Percentiles rank a stretch among this genome's conserved stretches.
Evolutionary conservation across 106 monocot species (phyloP).

Genomic region (Dendrobium catenatum): DNA sequence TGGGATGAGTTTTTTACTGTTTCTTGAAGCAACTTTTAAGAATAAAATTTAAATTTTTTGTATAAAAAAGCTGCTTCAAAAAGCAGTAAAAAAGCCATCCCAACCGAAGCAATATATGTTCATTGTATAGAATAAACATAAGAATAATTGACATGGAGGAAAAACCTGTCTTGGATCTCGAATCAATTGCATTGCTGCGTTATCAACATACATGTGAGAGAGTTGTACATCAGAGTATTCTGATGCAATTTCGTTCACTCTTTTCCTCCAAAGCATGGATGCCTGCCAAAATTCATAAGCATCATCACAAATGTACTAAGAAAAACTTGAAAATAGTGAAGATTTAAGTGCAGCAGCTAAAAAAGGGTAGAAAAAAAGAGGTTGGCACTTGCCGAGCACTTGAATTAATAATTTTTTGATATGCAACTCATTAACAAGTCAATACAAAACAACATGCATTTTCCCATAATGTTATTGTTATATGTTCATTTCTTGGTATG

Average conservation of each 20-base stretch:
- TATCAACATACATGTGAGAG: slow-evolving; percentile 96
- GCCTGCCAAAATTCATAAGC: slow-evolving; percentile 26
- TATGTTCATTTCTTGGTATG: not conserved
- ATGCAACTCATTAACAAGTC: not conserved
- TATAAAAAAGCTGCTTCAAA: too few relatives aligned
- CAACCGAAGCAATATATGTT: too few relatives aligned
- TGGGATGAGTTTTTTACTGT: too few relatives aligned
- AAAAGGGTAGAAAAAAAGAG: not conserved
- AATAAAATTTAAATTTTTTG: too few relatives aligned
- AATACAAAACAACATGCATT: not conserved
- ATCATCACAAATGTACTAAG: not conserved
- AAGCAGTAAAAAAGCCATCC: too few relatives aligned
- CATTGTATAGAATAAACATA: not conserved
- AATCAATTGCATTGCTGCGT: slow-evolving; percentile 95
- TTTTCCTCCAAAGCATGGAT: slow-evolving; percentile 86
- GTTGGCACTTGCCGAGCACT: not conserved
- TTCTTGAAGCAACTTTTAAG: too few relatives aligned
- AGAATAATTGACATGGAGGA: not conserved
- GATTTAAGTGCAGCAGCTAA: not conserved
- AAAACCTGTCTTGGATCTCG: slow-evolving; percentile 85
- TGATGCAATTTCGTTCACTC: slow-evolving; percentile 46
- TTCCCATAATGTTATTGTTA: not conserved
- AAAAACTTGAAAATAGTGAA: not conserved
- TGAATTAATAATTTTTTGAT: not conserved
- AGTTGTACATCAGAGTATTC: slow-evolving; percentile 79